phyloP scores from a whole-genome alignment of 1,139 yeast genomes.

The Neolecta irregularis region DNA sequence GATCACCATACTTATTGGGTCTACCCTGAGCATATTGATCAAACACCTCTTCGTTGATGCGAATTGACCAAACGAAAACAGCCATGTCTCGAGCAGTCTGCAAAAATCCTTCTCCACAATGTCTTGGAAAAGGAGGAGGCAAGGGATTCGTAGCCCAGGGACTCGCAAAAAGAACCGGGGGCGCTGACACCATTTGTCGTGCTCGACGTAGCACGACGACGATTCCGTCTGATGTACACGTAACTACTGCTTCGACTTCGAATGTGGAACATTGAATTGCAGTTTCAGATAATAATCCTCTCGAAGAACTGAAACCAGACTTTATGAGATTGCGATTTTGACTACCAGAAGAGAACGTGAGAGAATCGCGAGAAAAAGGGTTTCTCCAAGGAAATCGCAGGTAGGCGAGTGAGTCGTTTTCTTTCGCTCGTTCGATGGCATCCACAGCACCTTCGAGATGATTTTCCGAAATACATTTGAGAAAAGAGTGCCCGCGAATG shows the following conservation, averaged over 20 bases:
- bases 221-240: conserved; percentile 15
- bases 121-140: conserved; percentile 5
- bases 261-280: not conserved
- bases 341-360: too few relatives aligned
- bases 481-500: conserved; percentile 9
- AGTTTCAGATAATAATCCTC: not conserved
- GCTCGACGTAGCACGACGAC: conserved; percentile 13
- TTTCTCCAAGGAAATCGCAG: conserved; percentile 14
- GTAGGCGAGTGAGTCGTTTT: conserved; percentile 13
- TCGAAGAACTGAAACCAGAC: not conserved
- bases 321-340: too few relatives aligned
- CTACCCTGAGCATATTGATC: conserved; percentile 6
- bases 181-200: conserved; percentile 1
- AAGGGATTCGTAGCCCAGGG: conserved; percentile 12
- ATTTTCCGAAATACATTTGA: conserved; percentile 11
- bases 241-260: conserved; percentile 14
- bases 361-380: conserved; percentile 8
- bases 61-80: conserved; percentile 8
- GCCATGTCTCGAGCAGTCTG: conserved; percentile 5
- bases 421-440: conserved; percentile 14
- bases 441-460: conserved; percentile 12
- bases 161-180: conserved; percentile 8
- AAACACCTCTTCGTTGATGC: conserved; percentile 7
- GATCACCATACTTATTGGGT: too few relatives aligned
- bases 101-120: conserved; percentile 2